Evolutionary conservation across 1,284 basidiomycete species (phyloP), one percentile per base, ranked within the genome.

Genomic region (Paramarasmius palmivorus): DNA sequence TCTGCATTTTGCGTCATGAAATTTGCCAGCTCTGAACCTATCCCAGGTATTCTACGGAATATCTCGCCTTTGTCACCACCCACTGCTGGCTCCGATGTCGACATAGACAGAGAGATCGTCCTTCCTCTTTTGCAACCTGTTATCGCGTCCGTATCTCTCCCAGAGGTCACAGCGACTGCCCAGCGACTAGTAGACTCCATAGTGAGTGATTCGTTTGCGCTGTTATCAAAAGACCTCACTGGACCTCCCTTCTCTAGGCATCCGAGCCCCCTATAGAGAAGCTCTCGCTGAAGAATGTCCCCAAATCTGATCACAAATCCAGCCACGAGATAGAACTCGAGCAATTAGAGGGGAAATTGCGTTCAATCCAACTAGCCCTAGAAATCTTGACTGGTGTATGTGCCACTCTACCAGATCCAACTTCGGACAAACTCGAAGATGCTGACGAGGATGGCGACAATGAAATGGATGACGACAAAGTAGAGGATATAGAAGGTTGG

Each of bases 371-470:
- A 58, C 78, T 94, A 34, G 83, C 89, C 17, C 76, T 97, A 32
- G 94, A 97, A 71, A 83, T 96, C 49, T 70, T 96, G 59, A 95
- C 92, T 0, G 88, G 88, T 29, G 77, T 83, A n/a, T 95, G 92
- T 65, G 93, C 92, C n/a, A 90, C 87, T 9, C 71, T 95, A 32
- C 89, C 92, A 20, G 92, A 95, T 63, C 82, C 85, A 45, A 54
- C 57, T 1, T 38, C 53, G 35, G 67, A 56, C 32, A 62, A 56
- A 1, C 63, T 59, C 7, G 67, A 68, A 32, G 72, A 68, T 37
- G 69, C 68, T 36, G 67, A 66, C 23, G 65, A 65, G 25, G 68
- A 72, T 41, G 72, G 71, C 7, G 67, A 66, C 15, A 65, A 63
- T 29, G 71, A 72, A 22, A 74, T 73, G 45, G 68, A 65, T 14